Evolutionary conservation across 495 filamentous ascomycete species (phyloP).

Genomic region (Aspergillus hancockii): DNA sequence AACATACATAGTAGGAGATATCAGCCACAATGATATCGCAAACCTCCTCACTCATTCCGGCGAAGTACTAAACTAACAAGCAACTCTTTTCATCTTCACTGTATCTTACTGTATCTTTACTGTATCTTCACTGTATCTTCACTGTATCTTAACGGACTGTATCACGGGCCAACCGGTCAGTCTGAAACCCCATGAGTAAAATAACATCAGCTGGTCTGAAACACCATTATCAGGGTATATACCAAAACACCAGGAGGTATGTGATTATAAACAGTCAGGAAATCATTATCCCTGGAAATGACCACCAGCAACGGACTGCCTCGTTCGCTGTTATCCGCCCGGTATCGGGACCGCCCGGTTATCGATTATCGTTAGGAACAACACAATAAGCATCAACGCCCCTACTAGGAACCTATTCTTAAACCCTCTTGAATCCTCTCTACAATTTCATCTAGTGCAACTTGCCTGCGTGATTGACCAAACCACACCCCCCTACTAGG

Average conservation of each 20-base stretch:
- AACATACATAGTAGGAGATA: not conserved
- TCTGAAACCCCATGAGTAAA: too few species aligned
- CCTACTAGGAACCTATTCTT: not conserved
- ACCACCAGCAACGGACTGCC: not conserved
- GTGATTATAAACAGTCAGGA: not conserved
- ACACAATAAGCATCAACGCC: not conserved
- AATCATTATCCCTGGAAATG: not conserved
- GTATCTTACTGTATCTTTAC: too few species aligned
- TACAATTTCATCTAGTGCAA: not conserved
- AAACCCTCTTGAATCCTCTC: not conserved
- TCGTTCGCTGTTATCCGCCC: conserved; percentile 16
- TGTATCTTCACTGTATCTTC: too few species aligned
- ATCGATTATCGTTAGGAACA: conserved; percentile 3
- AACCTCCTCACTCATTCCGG: too few species aligned
- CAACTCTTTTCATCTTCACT: too few species aligned
- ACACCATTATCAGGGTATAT: too few species aligned
- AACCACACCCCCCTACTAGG: not conserved
- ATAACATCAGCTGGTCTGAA: not conserved
- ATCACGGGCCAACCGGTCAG: too few species aligned
- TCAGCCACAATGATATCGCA: too few species aligned
- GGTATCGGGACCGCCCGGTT: conserved; percentile 23
- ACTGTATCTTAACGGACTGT: too few species aligned
- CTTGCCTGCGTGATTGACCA: not conserved
- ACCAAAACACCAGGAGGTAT: not conserved
- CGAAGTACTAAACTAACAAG: too few species aligned